Base-by-base conservation (phyloP, 2,329 filamentous ascomycete genomes). In the Claviceps spartinae region DNA sequence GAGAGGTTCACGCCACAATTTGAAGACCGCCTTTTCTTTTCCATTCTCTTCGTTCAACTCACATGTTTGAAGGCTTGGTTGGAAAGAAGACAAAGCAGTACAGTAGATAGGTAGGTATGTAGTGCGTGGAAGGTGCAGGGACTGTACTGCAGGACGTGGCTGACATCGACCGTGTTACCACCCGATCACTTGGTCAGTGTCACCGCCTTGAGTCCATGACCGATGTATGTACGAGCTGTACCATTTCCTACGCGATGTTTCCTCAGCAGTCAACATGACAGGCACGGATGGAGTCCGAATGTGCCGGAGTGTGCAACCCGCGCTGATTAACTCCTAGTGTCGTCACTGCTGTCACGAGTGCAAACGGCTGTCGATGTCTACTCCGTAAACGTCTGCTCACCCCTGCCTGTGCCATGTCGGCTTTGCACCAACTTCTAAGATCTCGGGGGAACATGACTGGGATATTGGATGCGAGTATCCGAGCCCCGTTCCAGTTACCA, bases 391-490 rank as follows among this genome's bases (percentile, higher is more conserved):
- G 7, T 13, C 26, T 30, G 13, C 24, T n/a, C 3, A 5, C 36
- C 37, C 38, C 18, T 38, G 36, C 22, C 34, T 36, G 52, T 51
- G 22, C n/a, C 36, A 44, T 51, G 43, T 41, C 48, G 44, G 48
- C 48, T 44, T 51, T 38, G 40, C 18, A 24, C 24, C 16, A 37
- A 34, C 9, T 34, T 34, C 9, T 34, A 4, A 34, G 52, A 22
- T 43, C 24, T 30, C 24, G 41, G 26, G 24, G 37, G 24, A 42
- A 37, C 40, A n/a, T 38, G 8, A n/a, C 40, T 49, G 20, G 42
- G 48, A 49, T 30, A 26, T 38, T 36, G 22, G 37, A 54, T 54
- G 53, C 46, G 38, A 47, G 50, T 48, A 54, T 52, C 50, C 50
- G 53, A 48, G 37, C 47, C 37, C 50, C 42, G 37, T 30, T n/a